Evolutionary conservation across 768 basidiomycete genomes (phyloP), one percentile per base, ranked within the genome.

Genomic region (Infundibulicybe gibba): DNA sequence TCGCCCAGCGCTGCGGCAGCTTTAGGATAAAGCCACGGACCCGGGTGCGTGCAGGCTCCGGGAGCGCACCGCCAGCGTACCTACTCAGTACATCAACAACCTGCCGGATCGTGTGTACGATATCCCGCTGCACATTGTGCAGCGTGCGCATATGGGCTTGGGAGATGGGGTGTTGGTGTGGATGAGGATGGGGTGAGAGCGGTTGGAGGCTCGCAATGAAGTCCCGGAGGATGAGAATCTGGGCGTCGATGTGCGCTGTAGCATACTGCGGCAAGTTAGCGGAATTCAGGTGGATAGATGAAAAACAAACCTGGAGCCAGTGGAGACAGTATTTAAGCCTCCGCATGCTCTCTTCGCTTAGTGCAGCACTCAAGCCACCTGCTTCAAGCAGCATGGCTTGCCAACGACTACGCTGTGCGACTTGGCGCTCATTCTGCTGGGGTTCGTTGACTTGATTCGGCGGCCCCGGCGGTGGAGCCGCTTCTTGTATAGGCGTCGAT

Each of bases 331-430:
- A 94, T 60, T 83, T 83, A 34, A 95, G 65, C 44, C 87, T 73
- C 46, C 88, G 74, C 87, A 95, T 88, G 57, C 85, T 92, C 63
- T 94, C 93, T 52, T 94, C 91, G 62, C 90, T 92, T 30, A 94
- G 72, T 6, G 93, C 92, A 0, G 89, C 90, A 48, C 90, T 80
- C 31, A 95, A 72, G 0, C 92, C 92, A 12, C 92, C 90, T 2
- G 90, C 92, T 64, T 94, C 92, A 17, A 87, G 71, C 34, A 94
- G 68, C 20, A 94, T 77, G 0, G 86, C 79, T 55, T 93, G 90
- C 91, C 89, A 92, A 35, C 87, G 72, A 62, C 87, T 87, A n/a
- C 90, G 76, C 41, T 79, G 79, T 5, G 76, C 80, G 9, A 89
- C 80, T 25, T 25, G 25, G 8, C 25, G 25, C 25, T 25, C 25